Evolutionary conservation across 257 asterid species (phyloP).

Genomic region (Jacaranda mimosifolia): DNA sequence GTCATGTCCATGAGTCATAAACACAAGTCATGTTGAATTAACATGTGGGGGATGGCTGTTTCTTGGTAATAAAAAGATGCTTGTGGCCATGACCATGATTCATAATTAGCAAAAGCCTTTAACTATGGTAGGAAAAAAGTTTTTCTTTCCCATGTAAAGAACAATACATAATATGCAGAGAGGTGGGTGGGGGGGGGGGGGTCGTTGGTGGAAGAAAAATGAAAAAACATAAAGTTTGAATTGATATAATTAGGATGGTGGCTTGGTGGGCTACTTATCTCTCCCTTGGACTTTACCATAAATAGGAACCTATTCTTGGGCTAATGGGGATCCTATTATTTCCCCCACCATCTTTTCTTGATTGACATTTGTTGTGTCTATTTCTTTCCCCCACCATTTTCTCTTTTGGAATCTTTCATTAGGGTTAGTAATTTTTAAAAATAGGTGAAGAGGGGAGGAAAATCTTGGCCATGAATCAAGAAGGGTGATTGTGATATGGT

Average conservation of each 20-base stretch:
- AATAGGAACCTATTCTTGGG: constrained; percentile 35
- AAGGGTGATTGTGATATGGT: too few relatives aligned
- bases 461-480: too few relatives aligned
- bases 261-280: constrained; percentile 35
- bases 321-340: constrained; percentile 16
- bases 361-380: not conserved
- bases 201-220: too few relatives aligned
- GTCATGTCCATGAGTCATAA: too few relatives aligned
- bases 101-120: not conserved
- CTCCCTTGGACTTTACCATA: constrained; percentile 52
- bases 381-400: not conserved
- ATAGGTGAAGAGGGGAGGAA: too few relatives aligned
- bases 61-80: not conserved
- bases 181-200: constrained; percentile 33
- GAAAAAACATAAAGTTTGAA: constrained; percentile 31
- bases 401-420: not conserved
- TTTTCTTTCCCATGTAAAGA: constrained; percentile 36
- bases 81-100: not conserved
- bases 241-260: constrained; percentile 32
- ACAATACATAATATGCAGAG: constrained; percentile 41
- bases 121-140: constrained; percentile 23
- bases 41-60: constrained; percentile 20
- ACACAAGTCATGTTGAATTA: not conserved
- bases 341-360: not conserved
- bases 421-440: too few relatives aligned